Base-by-base conservation (phyloP, 148 eudicot species). In the Chenopodium quinoa region DNA sequence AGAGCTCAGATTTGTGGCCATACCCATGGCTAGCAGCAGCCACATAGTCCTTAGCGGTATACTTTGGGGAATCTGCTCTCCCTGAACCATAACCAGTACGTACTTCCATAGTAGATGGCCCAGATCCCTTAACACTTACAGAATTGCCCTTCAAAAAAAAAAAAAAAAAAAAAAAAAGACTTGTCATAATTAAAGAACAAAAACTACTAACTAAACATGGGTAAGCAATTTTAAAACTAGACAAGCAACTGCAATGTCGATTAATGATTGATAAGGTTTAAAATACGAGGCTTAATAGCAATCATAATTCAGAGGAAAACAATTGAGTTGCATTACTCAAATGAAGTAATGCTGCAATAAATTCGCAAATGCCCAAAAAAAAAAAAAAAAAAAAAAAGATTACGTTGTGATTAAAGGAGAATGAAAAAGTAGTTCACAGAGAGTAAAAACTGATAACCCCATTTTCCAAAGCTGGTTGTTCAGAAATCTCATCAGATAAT, bases 61-160 rank as follows among this genome's bases (percentile, higher is more conserved):
- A 88, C 84, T 91, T 94, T 2, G 98, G 94, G 9, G 98, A 95
- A 44, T 92, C 97, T 40, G 88, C 80, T 80, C 88, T 84, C 9
- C 86, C 83, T 71, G 95, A 85, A 44, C 83, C 84, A 89, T 84
- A 93, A 82, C 83, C 85, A 80, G 82, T 75, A 63, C 93, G 95
- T 75, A 91, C 91, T 88, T 95, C 96, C 82, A 92, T 66, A 83
- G 89, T 70, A 70, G 92, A 73, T 73, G 90, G 79, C 72, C 81
- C 91, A 73, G 90, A 82, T 76, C 90, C 94, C 86, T 92, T 93
- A 44, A 82, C 86, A 88, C 87, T 82, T 83, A 83, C 68, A 44
- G 90, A 84, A 80, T 94, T 78, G 64, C 71, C 88, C 91, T 97
- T 93, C 79, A 76, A 27, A 27, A 27, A 27, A 27, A 27, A 76